Evolutionary conservation across 176 grass and related monocot genomes (phyloP), one percentile per base, ranked within the genome.

Genomic region (Dendrocalamus sinicus): DNA sequence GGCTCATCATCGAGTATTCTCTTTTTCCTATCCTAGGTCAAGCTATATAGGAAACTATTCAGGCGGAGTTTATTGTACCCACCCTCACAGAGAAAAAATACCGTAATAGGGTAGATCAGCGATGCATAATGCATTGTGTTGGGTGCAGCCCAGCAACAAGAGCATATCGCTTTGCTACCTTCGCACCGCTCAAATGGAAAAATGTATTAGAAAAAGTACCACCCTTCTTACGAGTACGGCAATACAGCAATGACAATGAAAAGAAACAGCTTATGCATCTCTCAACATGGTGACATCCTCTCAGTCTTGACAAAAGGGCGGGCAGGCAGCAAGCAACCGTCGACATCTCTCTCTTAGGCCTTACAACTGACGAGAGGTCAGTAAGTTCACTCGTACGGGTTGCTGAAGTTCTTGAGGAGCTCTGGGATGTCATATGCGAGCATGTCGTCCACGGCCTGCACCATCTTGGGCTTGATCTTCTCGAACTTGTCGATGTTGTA

Each of bases 401-500:
- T 98, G 78, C 83, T 93, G 68, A 95, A 95, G 72, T 81, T 94
- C 88, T 87, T 92, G 69, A 98, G 81, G n/a, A 98, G 86, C 22
- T 94, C 88, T 1, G 96, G 96, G 83, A 98, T 95, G 84, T 98
- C 96, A 46, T 91, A 84, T 3, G 81, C 93, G 19, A 98, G 88
- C 96, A 98, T 92, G 67, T 95, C 96, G 59, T 98, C 96, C 73
- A 98, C 86, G 2, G 86, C 86, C 83, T 98, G 91, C 41, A 98
- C 84, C 93, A 95, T 89, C 85, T 98, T 98, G 6, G 96, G 93
- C 76, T 95, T 95, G 16, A 98, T 54, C 86, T 92, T 98, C 93
- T 95, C 93, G 82, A 98, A 98, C 79, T 94, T 98, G 81, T 98
- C 93, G 22, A 98, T 98, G 84, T 30, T 98, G 87, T 98, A 95